Conservation (phyloP, 768 basidiomycete species). For the Holtermannia corniformis region DNA sequence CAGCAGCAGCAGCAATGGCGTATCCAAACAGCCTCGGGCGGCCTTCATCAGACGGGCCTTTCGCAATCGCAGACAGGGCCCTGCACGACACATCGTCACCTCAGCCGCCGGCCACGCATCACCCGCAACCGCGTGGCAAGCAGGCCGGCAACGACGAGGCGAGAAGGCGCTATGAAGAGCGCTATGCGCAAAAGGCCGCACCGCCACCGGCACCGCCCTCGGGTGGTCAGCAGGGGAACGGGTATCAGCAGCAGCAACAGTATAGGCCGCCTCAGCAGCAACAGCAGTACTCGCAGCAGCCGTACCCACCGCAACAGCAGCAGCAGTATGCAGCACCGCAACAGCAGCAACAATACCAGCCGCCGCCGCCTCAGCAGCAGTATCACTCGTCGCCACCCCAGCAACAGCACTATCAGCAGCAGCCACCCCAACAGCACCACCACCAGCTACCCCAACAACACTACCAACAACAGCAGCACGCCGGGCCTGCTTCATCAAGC, state of each 20-base stretch:
- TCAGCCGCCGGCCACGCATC: conserved; percentile 27
- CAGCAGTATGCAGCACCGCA: conserved; percentile 1
- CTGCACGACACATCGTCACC: conserved; percentile 34
- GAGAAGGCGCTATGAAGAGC: conserved; percentile 35
- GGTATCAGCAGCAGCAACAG: conserved; percentile 12
- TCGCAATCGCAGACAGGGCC: conserved; percentile 34
- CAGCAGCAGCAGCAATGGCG: too few relatives aligned
- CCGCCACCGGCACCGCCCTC: conserved; percentile 22
- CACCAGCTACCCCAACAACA: conserved; percentile 6
- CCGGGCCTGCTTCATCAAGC: background rate
- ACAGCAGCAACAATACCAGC: conserved; percentile 13
- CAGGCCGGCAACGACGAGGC: conserved; percentile 24
- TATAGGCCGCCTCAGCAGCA: conserved; percentile 3
- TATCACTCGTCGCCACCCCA: conserved; percentile 7
- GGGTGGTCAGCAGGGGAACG: conserved; percentile 2
- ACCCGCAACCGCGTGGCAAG: conserved; percentile 22
- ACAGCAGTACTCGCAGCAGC: conserved; percentile 7
- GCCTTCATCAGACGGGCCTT: conserved; percentile 30
- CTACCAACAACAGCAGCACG: conserved; percentile 8
- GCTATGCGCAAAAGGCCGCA: conserved; percentile 30
- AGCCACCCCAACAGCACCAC: conserved; percentile 7
- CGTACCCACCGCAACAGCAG: conserved; percentile 2
- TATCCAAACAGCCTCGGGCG: conserved; percentile 9
- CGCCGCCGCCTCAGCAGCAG: conserved; percentile 6
- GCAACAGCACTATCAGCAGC: conserved; percentile 9